A percentile compares a stretch with the other conserved stretches of the same genome.
Conservation (phyloP, 345 rosid species). For the Arabidopsis thaliana region TAIR10.1 NC_003071.7:14072501-14073000, state of each 20-base stretch:
- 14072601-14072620: slow-evolving; percentile 63
- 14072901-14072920: not conserved
- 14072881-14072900: slow-evolving; percentile 81
- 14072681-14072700: slow-evolving; percentile 63
- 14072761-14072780: not conserved
- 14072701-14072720: slow-evolving; percentile 69
- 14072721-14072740: slow-evolving; percentile 75
- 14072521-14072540: not conserved
- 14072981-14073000: slow-evolving; percentile 55
- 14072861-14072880: slow-evolving; percentile 60
- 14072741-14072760: slow-evolving; percentile 6
- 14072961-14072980: slow-evolving; percentile 57
- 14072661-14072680: slow-evolving; percentile 71
- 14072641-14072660: slow-evolving; percentile 71
- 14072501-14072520: not conserved
- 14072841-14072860: slow-evolving; percentile 75
- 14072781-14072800: slow-evolving; percentile 7
- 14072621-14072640: slow-evolving; percentile 52
- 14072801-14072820: slow-evolving; percentile 57
- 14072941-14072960: slow-evolving; percentile 17
- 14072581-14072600: slow-evolving; percentile 64
- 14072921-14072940: not conserved
- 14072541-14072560: not conserved
- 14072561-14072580: slow-evolving; percentile 63
- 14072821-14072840: slow-evolving; percentile 93